Percentiles rank a stretch among this genome's conserved stretches.
Evolutionary conservation across 23 red algal species (phyloP).

Genomic region (Gracilaria domingensis): DNA sequence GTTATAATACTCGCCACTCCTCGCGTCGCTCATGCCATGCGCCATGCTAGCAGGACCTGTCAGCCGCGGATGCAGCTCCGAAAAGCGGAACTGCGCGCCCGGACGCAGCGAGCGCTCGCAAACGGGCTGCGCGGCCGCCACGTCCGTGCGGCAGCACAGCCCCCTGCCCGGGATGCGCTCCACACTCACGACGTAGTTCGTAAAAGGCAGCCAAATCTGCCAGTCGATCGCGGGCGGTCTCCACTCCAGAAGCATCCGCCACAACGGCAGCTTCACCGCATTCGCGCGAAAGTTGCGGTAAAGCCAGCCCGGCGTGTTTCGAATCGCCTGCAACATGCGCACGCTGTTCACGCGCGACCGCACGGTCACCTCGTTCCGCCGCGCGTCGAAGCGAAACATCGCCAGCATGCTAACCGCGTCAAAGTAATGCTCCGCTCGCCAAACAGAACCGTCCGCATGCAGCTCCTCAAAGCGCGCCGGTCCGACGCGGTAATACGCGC

Average conservation of each 20-base stretch:
- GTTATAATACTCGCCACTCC: slow-evolving; percentile 49
- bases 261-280: neutral
- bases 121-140: neutral
- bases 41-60: slow-evolving; percentile 14
- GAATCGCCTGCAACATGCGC: neutral
- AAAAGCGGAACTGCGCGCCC: slow-evolving; percentile 5
- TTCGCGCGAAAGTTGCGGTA: slow-evolving; percentile 10
- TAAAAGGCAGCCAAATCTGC: too few species aligned
- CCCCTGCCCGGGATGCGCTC: slow-evolving; percentile 36
- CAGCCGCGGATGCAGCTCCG: neutral
- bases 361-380: too few species aligned
- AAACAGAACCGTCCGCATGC: neutral
- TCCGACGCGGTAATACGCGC: neutral
- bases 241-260: too few species aligned
- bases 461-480: neutral
- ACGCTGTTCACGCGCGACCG: neutral
- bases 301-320: neutral
- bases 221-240: too few species aligned
- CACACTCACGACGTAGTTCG: neutral
- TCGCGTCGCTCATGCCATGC: slow-evolving; percentile 27
- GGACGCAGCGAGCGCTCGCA: neutral
- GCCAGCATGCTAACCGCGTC: neutral
- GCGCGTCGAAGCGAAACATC: too few species aligned
- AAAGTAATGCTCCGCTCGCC: neutral
- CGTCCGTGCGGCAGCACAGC: slow-evolving; percentile 35